A percentile compares a stretch with the other conserved stretches of the same genome.
Conservation (phyloP, 1,284 basidiomycete species). For the Sparassis latifolia region DNA sequence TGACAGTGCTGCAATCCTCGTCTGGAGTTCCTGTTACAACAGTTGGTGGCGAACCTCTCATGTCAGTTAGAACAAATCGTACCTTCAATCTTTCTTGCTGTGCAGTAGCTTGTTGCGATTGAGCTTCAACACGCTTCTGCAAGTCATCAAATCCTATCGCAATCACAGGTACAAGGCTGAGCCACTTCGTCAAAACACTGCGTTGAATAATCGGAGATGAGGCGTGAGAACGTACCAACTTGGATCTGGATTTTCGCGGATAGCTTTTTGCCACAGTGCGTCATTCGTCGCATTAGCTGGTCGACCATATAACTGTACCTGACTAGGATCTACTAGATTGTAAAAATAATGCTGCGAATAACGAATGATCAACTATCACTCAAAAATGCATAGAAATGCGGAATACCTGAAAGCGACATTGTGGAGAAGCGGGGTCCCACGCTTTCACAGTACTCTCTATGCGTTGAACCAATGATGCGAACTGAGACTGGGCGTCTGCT, state of each 20-base stretch:
- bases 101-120: constrained; percentile 59
- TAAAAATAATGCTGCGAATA: constrained; percentile 70
- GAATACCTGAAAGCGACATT: constrained; percentile 76
- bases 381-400: constrained; percentile 14
- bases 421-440: constrained; percentile 65
- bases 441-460: constrained; percentile 65
- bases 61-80: constrained; percentile 7
- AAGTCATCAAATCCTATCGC: constrained; percentile 82
- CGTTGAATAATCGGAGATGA: background rate
- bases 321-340: constrained; percentile 75
- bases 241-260: constrained; percentile 79
- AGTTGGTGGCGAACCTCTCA: too few species aligned
- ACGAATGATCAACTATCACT: background rate
- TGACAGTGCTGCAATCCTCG: constrained; percentile 55
- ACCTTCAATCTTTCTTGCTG: constrained; percentile 71
- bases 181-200: background rate
- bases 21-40: constrained; percentile 51
- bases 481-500: constrained; percentile 56
- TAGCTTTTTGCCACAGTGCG: constrained; percentile 73
- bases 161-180: constrained; percentile 76
- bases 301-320: constrained; percentile 65
- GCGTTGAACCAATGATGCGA: constrained; percentile 47
- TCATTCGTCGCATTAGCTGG: constrained; percentile 74
- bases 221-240: constrained; percentile 47
- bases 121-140: constrained; percentile 75